phyloP scores from a whole-genome alignment of 1,284 basidiomycete genomes.

The Irpex sp. region DNA sequence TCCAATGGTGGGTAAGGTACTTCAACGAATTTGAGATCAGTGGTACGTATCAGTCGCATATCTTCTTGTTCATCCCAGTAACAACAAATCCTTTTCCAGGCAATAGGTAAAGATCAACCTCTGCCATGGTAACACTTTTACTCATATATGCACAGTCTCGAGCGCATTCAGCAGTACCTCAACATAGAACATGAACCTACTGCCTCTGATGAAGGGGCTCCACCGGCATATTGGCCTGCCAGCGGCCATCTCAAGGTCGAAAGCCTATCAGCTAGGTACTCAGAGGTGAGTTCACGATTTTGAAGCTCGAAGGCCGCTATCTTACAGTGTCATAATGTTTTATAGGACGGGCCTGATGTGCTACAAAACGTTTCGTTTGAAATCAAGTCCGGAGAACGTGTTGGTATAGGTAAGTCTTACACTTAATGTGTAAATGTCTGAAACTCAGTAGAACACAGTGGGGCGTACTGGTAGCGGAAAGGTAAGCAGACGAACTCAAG shows the following conservation, averaged over 20 bases:
- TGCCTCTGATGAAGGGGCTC: slow-evolving; percentile 41
- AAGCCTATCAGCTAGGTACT: slow-evolving; percentile 50
- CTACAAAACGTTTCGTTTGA: slow-evolving; percentile 43
- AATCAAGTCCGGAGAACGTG: slow-evolving; percentile 45
- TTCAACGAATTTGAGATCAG: slow-evolving; percentile 55
- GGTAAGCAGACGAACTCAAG: background rate
- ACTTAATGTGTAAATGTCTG: background rate
- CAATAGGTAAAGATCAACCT: background rate
- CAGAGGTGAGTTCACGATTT: slow-evolving; percentile 23
- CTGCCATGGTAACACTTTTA: slow-evolving; percentile 35
- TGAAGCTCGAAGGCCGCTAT: background rate
- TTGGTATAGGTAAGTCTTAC: slow-evolving; percentile 39
- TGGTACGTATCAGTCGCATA: slow-evolving; percentile 29
- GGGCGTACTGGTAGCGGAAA: slow-evolving; percentile 58
- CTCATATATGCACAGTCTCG: slow-evolving; percentile 48
- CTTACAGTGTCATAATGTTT: background rate
- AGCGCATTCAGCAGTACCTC: slow-evolving; percentile 72
- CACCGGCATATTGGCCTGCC: slow-evolving; percentile 76
- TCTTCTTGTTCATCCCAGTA: slow-evolving; percentile 28
- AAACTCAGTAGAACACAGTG: slow-evolving; percentile 20
- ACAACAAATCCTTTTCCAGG: slow-evolving; percentile 1
- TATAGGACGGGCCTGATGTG: slow-evolving; percentile 33
- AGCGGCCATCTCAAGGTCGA: slow-evolving; percentile 57
- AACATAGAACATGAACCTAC: slow-evolving; percentile 70
- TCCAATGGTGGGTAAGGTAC: slow-evolving; percentile 48